These are phyloP conservation scores for Rhodotorula sphaerocarpa DNA, from an alignment of 768 basidiomycete species.

Conservation along the genomic window DNA sequence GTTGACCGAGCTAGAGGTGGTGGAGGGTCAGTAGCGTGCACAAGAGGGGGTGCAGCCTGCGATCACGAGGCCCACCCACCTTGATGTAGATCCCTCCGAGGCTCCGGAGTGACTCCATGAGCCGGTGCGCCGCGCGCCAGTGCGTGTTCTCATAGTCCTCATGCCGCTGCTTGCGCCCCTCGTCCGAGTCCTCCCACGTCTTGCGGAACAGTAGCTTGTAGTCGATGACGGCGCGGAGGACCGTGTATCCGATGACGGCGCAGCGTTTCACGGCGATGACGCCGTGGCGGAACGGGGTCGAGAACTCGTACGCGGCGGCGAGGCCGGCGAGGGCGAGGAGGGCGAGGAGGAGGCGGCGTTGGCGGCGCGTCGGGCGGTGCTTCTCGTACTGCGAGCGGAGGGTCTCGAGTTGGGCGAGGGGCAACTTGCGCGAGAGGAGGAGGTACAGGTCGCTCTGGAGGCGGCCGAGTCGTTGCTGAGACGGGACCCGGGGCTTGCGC, in stretches of 20 bases:
- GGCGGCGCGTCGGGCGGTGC: not conserved
- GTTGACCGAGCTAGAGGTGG: constrained; percentile 57
- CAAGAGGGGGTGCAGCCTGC: not conserved
- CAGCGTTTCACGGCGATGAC: constrained; percentile 68
- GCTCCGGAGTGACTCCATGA: constrained; percentile 71
- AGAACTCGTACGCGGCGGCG: constrained; percentile 54
- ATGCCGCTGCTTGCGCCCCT: constrained; percentile 50
- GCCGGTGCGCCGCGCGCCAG: constrained; percentile 65
- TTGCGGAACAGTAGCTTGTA: constrained; percentile 40
- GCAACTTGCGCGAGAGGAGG: not conserved
- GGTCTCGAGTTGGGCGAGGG: not conserved
- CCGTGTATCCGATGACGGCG: constrained; percentile 63
- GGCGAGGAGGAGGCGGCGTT: not conserved
- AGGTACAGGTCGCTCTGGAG: constrained; percentile 5
- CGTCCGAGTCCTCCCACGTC: constrained; percentile 38
- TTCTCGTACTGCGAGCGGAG: not conserved
- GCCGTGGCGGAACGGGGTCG: constrained; percentile 65
- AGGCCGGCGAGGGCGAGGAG: constrained; percentile 4
- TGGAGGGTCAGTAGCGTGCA: not conserved
- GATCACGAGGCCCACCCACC: constrained; percentile 40
- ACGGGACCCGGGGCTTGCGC: not conserved
- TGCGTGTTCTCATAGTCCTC: constrained; percentile 54
- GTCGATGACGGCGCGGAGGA: constrained; percentile 40
- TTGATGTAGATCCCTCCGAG: constrained; percentile 82
- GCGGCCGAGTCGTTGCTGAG: constrained; percentile 1